Percentiles rank a stretch among this genome's conserved stretches.
phyloP scores from a whole-genome alignment of 345 rosid species.

The Citrus sinensis region DVS_A1.0 CM039168.1:27103501-27104000 shows the following conservation, averaged over 20 bases:
- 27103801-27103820: neutral
- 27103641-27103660: slow-evolving; percentile 43
- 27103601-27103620: neutral
- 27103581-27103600: neutral
- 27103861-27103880: neutral
- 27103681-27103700: slow-evolving; percentile 40
- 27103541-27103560: slow-evolving; percentile 10
- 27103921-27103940: slow-evolving; percentile 69
- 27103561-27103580: slow-evolving; percentile 1
- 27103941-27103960: slow-evolving; percentile 61
- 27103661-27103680: slow-evolving; percentile 42
- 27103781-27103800: neutral
- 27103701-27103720: slow-evolving; percentile 53
- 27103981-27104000: neutral
- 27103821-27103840: neutral
- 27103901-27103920: slow-evolving; percentile 66
- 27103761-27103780: neutral
- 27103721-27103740: slow-evolving; percentile 27
- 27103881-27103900: slow-evolving; percentile 3
- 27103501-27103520: slow-evolving; percentile 44
- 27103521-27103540: slow-evolving; percentile 10
- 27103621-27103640: slow-evolving; percentile 2
- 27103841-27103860: neutral
- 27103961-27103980: slow-evolving; percentile 21
- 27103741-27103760: slow-evolving; percentile 1